phyloP scores from a whole-genome alignment of 495 filamentous ascomycete species.

The Lineolata rhizophorae region DNA sequence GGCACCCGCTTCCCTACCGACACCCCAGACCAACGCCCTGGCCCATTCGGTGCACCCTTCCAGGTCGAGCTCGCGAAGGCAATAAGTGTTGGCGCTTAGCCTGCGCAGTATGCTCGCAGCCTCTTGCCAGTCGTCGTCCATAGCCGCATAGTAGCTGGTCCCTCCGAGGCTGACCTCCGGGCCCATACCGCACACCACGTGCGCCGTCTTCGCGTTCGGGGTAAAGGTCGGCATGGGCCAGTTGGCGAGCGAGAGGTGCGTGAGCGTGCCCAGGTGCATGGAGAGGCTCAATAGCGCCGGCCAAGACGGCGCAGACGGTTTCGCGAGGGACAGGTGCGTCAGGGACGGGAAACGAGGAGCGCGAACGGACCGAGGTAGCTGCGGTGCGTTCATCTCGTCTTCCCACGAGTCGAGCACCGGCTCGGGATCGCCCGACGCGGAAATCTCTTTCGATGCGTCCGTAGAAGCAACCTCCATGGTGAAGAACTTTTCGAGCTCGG shows the following conservation, averaged over 20 bases:
- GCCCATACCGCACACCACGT: no score
- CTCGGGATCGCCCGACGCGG: no score
- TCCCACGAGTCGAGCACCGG: constrained; percentile 17
- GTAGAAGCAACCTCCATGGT: no score
- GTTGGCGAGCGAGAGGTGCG: constrained; percentile 56
- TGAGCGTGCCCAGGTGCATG: constrained; percentile 37
- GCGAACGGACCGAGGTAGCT: no score
- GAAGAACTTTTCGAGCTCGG: constrained; percentile 34
- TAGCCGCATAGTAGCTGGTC: constrained; percentile 38
- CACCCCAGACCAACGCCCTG: constrained; percentile 34
- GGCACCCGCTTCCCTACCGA: no score
- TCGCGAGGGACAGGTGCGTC: constrained; percentile 29
- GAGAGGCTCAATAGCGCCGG: constrained; percentile 39
- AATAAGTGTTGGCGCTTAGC: constrained; percentile 42
- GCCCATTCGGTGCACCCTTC: constrained; percentile 59
- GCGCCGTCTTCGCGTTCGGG: constrained; percentile 33
- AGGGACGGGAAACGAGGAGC: constrained; percentile 24
- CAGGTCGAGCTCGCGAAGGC: constrained; percentile 58
- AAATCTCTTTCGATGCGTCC: no score
- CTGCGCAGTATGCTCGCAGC: constrained; percentile 44
- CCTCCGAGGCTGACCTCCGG: constrained; percentile 36
- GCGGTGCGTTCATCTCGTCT: no score
- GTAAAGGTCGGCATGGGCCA: constrained; percentile 59
- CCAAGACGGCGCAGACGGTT: constrained; percentile 33
- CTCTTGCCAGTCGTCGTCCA: constrained; percentile 50